These are phyloP conservation scores for Telopea speciosissima DNA, from an alignment of 177 flowering plant species.

Conservation along the genomic window DNA sequence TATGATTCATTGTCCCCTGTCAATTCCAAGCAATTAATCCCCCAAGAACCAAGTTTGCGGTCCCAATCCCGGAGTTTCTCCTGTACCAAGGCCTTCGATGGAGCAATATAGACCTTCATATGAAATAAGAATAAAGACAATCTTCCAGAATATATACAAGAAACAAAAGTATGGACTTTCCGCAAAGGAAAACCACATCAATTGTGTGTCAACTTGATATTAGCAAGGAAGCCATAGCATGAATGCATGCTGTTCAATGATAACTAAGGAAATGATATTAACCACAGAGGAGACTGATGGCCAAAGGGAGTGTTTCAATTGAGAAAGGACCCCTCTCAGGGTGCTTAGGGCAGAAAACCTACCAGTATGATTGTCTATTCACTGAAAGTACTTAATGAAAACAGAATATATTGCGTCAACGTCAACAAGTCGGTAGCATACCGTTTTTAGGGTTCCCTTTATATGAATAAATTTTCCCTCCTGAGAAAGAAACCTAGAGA, in stretches of 20 bases:
- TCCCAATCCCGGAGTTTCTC: constrained; percentile 85
- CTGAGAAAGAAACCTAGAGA: constrained; percentile 65
- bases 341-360: background rate
- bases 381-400: background rate
- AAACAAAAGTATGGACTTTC: background rate
- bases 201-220: background rate
- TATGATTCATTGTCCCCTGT: constrained; percentile 87
- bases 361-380: background rate
- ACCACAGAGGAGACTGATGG: background rate
- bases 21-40: constrained; percentile 83
- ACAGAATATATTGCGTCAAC: background rate
- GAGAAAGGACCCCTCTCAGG: background rate
- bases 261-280: background rate
- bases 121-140: background rate
- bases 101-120: constrained; percentile 81
- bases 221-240: background rate
- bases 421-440: constrained; percentile 26
- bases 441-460: constrained; percentile 83
- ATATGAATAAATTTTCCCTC: constrained; percentile 61
- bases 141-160: background rate
- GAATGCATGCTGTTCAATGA: background rate
- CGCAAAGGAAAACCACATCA: background rate
- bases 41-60: constrained; percentile 57
- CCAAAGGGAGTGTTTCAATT: background rate
- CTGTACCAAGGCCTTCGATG: constrained; percentile 98